Conservation (phyloP, 148 eudicot genomes). For the Tetragonia tetragonoides region DNA sequence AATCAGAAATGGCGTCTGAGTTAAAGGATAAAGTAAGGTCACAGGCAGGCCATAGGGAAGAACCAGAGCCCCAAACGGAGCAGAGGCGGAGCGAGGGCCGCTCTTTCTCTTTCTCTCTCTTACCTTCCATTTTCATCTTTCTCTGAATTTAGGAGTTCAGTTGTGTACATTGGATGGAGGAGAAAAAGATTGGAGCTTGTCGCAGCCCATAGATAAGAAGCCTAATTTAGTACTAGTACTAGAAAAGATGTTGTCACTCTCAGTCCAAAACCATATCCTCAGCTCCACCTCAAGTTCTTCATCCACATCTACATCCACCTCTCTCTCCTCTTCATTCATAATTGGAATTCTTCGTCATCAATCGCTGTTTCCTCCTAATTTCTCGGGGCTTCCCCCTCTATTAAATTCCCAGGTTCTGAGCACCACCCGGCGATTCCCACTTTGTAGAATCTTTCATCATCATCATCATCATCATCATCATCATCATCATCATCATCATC, state of each 20-base stretch:
- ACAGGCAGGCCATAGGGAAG: background rate
- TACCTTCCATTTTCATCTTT: no score
- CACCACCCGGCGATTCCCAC: background rate
- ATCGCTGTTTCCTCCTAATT: conserved; percentile 14
- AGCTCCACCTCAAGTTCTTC: background rate
- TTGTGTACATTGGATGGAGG: conserved; percentile 8
- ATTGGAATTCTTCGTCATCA: background rate
- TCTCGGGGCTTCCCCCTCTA: conserved; percentile 1
- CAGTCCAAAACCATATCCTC: conserved; percentile 23
- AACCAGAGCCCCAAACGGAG: conserved; percentile 13
- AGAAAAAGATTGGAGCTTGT: background rate
- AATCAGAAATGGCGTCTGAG: background rate
- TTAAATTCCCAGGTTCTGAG: conserved; percentile 10
- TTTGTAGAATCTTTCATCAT: background rate
- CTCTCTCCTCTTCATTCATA: conserved; percentile 10
- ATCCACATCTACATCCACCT: background rate
- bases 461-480: background rate
- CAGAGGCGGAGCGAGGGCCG: background rate
- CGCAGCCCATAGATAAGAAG: background rate
- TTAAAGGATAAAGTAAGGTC: background rate
- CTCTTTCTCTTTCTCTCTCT: background rate
- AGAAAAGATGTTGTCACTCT: conserved; percentile 14
- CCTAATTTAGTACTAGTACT: background rate
- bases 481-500: conserved; percentile 1
- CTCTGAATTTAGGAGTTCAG: background rate